Conservation (phyloP, 768 basidiomycete species). For the Termitomyces sp. region DNA sequence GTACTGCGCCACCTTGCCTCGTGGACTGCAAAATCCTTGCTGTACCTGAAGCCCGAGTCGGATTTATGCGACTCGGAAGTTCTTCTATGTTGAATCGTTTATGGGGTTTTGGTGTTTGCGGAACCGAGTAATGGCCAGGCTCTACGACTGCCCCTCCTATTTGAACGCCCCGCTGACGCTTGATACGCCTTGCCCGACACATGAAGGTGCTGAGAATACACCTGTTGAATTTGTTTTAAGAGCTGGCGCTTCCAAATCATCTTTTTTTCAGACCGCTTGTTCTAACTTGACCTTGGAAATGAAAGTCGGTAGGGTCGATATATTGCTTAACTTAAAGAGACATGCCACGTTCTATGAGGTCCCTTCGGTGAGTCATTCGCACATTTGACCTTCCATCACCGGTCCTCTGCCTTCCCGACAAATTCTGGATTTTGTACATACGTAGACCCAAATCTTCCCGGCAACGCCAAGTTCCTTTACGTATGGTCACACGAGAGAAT, state of each 20-base stretch:
- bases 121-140: background rate
- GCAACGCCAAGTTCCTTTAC: background rate
- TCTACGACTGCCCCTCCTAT: background rate
- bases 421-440: background rate
- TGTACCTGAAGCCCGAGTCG: slow-evolving; percentile 16
- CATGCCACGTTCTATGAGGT: background rate
- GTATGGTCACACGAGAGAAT: background rate
- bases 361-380: background rate
- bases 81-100: background rate
- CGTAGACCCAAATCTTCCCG: background rate
- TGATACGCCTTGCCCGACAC: background rate
- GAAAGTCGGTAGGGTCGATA: background rate
- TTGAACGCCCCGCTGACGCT: background rate
- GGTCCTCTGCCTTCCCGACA: background rate
- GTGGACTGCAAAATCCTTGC: background rate
- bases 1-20: background rate
- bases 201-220: background rate
- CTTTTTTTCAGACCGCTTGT: background rate
- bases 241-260: background rate
- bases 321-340: background rate
- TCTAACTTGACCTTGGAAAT: background rate
- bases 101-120: background rate
- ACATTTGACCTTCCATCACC: background rate
- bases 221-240: background rate
- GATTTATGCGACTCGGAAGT: background rate